Conservation (phyloP, 106 monocot species). For the Dendrobium catenatum region DNA sequence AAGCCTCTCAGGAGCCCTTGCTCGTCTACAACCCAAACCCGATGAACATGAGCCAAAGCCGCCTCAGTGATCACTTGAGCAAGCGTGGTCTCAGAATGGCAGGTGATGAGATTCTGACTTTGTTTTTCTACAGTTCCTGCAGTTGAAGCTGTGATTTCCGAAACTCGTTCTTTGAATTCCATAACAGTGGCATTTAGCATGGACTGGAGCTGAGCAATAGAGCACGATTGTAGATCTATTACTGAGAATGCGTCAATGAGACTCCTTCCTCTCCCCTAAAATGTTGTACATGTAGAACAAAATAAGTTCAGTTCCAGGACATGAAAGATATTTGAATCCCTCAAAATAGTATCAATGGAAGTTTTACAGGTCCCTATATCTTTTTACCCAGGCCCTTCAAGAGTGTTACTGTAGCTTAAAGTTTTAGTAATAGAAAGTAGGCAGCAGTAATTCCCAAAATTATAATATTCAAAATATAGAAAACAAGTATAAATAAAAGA, state of each 20-base stretch:
- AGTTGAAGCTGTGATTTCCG: not conserved
- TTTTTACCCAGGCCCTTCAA: no score
- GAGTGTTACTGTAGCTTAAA: no score
- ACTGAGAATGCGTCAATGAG: conserved; percentile 56
- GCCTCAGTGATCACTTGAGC: conserved; percentile 38
- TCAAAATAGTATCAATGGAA: no score
- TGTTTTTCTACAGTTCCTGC: not conserved
- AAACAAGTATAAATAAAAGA: no score
- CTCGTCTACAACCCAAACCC: conserved; percentile 65
- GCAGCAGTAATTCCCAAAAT: no score
- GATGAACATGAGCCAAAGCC: conserved; percentile 41
- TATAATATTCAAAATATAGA: no score
- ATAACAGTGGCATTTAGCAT: conserved; percentile 27
- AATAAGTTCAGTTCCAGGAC: no score
- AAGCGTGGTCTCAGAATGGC: conserved; percentile 38
- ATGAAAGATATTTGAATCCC: no score
- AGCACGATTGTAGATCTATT: conserved; percentile 47
- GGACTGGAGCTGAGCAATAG: conserved; percentile 35
- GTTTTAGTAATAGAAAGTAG: no score
- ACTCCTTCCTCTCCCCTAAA: conserved; percentile 55
- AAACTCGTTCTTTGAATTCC: conserved; percentile 43
- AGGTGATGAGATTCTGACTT: conserved; percentile 27
- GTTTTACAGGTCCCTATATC: no score
- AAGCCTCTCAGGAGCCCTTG: conserved; percentile 42
- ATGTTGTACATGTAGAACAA: not conserved